These are phyloP conservation scores for Fusarium mundagurra DNA, from an alignment of 2,329 filamentous ascomycete genomes.

Conservation along the genomic window DNA sequence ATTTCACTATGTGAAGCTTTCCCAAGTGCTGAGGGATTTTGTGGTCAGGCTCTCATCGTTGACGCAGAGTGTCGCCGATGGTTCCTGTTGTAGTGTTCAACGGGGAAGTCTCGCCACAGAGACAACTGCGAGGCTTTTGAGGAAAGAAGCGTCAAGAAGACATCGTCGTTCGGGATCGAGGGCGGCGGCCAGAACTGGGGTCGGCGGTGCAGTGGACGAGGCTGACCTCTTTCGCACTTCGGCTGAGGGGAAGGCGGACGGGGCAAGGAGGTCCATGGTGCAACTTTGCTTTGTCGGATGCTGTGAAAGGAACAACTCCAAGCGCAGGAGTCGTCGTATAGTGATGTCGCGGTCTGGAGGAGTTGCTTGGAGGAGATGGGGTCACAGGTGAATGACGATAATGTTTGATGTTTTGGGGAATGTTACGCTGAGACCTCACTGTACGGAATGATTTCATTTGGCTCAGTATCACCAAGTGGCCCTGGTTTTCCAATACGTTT, in stretches of 20 bases:
- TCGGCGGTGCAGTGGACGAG: background rate
- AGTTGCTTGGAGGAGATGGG: background rate
- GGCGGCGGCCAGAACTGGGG: background rate
- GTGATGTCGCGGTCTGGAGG: background rate
- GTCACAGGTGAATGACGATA: background rate
- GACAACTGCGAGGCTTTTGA: background rate
- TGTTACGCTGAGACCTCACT: background rate
- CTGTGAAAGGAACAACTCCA: background rate
- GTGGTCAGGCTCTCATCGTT: background rate
- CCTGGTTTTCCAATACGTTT: background rate
- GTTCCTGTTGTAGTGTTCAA: background rate
- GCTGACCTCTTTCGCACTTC: background rate
- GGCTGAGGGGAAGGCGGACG: background rate
- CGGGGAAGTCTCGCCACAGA: background rate
- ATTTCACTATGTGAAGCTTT: background rate
- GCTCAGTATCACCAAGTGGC: background rate
- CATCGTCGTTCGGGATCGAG: background rate
- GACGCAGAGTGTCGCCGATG: background rate
- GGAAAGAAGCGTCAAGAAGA: background rate
- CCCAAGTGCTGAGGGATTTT: background rate
- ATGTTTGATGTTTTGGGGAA: background rate
- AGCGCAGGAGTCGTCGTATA: too few relatives aligned
- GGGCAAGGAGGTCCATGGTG: background rate
- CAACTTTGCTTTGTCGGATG: background rate
- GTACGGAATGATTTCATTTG: background rate